Conservation (phyloP, 1,284 basidiomycete genomes). For the Ganoderma lucidum region DNA sequence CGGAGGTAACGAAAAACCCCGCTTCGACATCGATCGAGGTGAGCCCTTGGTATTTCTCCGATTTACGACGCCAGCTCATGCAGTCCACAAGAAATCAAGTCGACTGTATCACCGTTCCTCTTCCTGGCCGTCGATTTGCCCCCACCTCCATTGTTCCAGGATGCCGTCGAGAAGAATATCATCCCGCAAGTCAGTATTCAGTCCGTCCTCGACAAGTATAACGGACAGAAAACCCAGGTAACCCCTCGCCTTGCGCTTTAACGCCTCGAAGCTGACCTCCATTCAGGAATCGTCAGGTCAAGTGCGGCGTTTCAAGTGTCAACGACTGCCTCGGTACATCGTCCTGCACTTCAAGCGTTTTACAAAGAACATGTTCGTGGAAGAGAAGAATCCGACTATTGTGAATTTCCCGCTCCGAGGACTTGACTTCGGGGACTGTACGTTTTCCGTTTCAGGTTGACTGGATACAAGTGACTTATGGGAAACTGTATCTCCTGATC, state of each 20-base stretch:
- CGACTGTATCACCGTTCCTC: conserved; percentile 89
- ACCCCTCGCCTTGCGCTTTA: conserved; percentile 20
- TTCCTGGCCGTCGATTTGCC: conserved; percentile 97
- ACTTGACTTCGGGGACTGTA: conserved; percentile 91
- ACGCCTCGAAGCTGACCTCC: conserved; percentile 4
- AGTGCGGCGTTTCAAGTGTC: conserved; percentile 89
- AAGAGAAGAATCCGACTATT: conserved; percentile 99
- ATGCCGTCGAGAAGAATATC: conserved; percentile 95
- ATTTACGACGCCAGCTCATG: conserved; percentile 21
- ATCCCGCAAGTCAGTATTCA: conserved; percentile 97
- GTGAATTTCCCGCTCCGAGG: conserved; percentile 96
- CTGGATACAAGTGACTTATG: not conserved
- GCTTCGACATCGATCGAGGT: conserved; percentile 94
- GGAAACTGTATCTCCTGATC: not conserved
- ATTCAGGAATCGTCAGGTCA: conserved; percentile 86
- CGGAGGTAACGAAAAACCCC: conserved; percentile 76
- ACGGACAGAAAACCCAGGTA: conserved; percentile 89
- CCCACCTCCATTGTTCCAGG: conserved; percentile 96
- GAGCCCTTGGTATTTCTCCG: conserved; percentile 30
- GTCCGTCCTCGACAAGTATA: conserved; percentile 94
- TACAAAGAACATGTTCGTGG: conserved; percentile 97
- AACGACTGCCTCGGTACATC: conserved; percentile 89
- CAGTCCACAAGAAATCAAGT: conserved; percentile 77
- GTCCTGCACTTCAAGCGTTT: conserved; percentile 97
- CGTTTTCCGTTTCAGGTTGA: conserved; percentile 41